These are phyloP conservation scores for Tetrahymena malaccensis DNA, from an alignment of 73 alveolate genomes.

Conservation along the genomic window DNA sequence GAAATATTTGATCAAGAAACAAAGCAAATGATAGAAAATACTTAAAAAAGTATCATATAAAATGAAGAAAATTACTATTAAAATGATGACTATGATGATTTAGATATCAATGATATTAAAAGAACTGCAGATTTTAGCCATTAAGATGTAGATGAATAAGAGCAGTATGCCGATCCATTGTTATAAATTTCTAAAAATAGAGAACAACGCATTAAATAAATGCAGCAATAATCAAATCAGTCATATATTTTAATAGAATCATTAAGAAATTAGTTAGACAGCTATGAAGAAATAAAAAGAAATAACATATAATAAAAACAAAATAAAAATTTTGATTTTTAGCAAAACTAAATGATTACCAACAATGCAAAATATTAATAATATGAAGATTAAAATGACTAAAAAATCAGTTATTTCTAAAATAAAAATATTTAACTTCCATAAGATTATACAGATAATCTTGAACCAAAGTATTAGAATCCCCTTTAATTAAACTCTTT, in stretches of 20 bases:
- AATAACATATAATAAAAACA: background rate
- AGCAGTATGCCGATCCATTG: background rate
- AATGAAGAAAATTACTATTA: background rate
- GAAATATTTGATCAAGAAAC: background rate
- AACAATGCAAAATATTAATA: too few relatives aligned
- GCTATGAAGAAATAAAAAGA: background rate
- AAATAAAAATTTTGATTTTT: background rate
- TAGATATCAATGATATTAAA: background rate
- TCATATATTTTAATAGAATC: background rate
- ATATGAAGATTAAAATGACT: background rate
- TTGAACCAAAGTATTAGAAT: background rate
- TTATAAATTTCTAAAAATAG: background rate
- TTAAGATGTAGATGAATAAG: background rate
- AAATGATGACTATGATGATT: background rate
- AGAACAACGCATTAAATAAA: background rate
- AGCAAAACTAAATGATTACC: background rate
- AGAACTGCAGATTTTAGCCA: background rate
- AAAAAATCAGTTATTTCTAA: background rate
- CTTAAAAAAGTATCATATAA: background rate
- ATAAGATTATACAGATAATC: background rate
- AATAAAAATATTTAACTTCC: background rate
- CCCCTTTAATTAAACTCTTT: background rate
- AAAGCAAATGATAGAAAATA: background rate
- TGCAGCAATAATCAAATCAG: background rate
- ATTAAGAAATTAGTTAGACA: background rate